phyloP scores from a whole-genome alignment of 306 rosid species.

The Erythrophleum fordii region DNA sequence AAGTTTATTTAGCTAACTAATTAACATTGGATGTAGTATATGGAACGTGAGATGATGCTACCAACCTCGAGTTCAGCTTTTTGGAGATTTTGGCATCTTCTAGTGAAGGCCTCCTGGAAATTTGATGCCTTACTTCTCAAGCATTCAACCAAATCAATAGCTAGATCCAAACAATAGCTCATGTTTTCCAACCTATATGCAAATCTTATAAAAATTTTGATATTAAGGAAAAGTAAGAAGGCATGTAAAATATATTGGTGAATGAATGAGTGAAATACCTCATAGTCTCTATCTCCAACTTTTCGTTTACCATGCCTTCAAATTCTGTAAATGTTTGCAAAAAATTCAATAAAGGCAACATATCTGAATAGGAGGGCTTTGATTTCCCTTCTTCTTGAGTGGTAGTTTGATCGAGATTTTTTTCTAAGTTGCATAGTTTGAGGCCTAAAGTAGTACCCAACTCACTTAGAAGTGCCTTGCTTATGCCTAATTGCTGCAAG shows the following conservation, averaged over 20 bases:
- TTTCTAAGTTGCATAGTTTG: conserved; percentile 21
- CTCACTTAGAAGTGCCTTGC: conserved; percentile 47
- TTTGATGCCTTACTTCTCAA: conserved; percentile 55
- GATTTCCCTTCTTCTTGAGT: conserved; percentile 24
- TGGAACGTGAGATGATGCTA: conserved; percentile 1
- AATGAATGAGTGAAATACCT: conserved; percentile 53
- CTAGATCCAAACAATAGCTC: conserved; percentile 49
- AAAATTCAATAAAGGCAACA: conserved; percentile 45
- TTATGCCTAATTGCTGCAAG: conserved; percentile 54
- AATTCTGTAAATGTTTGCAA: conserved; percentile 49
- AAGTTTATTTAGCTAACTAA: not conserved
- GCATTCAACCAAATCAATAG: conserved; percentile 41
- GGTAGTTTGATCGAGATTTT: conserved; percentile 25
- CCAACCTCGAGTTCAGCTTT: conserved; percentile 84
- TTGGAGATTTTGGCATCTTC: conserved; percentile 77
- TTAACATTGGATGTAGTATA: not conserved
- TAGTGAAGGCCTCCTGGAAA: conserved; percentile 65
- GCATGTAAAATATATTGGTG: not conserved
- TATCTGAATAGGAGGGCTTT: conserved; percentile 31
- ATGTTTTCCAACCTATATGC: conserved; percentile 62
- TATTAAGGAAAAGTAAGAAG: not conserved
- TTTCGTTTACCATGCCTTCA: conserved; percentile 50
- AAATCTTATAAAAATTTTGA: conserved; percentile 10
- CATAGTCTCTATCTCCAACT: conserved; percentile 42
- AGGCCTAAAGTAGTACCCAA: conserved; percentile 49